Base-by-base conservation (phyloP, 1,139 yeast genomes). In the Debaryomycetaceae sp. region DNA sequence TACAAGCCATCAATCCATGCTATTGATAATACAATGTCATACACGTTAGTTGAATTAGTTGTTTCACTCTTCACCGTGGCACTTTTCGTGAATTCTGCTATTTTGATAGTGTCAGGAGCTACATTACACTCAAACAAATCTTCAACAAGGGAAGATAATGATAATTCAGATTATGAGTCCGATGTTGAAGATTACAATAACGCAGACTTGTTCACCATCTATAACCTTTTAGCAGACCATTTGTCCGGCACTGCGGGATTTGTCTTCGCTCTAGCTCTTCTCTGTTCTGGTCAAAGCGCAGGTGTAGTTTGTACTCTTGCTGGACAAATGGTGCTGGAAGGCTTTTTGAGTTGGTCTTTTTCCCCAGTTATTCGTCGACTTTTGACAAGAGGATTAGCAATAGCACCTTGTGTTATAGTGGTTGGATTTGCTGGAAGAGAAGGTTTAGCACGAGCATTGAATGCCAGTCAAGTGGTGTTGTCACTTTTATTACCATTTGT, bases 241-340 rank as follows among this genome's bases (percentile, higher is more conserved):
- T 74, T 92, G 35, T 87, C 96, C 1, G 83, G 87, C n/a, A 83
- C 89, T 2, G 98, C 98, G 0, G 98, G 98, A 4, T 72, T 88
- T 26, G 82, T 92, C 1, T 92, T 92, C 68, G 97, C 97, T 1
- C 65, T 89, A 34, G 98, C 98, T 1, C 76, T 92, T 61, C 70
- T 92, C 39, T 89, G 91, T 57, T 86, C 96, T n/a, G 98, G 98
- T 15, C 96, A 91, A 58, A 86, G 96, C 55, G 98, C 98, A 2
- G 98, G 98, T 37, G 87, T 94, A 24, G 96, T 92, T n/a, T 92
- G 97, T 56, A 92, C 98, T 0, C 74, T 92, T 56, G 95, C 98
- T 1, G 97, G 98, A 16, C 98, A 92, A 60, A 88, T 91, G 80
- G 96, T 92, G 1, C 82, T 89, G 53, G 98, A 92, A 59, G 98